Conservation (phyloP, 2,329 filamentous ascomycete species). For the Lachnellula hyalina region DNA sequence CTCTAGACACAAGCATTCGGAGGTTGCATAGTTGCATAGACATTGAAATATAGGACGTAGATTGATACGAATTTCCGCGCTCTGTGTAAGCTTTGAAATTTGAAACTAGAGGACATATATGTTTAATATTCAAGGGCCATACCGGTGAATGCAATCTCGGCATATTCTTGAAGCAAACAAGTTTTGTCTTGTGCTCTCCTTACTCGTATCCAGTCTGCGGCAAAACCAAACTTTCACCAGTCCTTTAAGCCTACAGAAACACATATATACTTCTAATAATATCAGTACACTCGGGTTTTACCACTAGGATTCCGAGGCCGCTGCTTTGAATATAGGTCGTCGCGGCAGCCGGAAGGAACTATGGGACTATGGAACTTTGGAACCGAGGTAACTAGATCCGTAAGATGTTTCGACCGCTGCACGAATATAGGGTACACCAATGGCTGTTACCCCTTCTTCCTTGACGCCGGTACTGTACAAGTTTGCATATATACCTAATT, state of each 20-base stretch:
- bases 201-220: conserved; percentile 7
- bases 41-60: too few relatives aligned
- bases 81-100: too few relatives aligned
- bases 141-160: not conserved
- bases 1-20: too few relatives aligned
- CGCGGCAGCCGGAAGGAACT: conserved; percentile 4
- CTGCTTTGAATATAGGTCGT: not conserved
- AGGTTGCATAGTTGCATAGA: too few relatives aligned
- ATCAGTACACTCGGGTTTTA: conserved; percentile 3
- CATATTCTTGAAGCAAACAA: not conserved
- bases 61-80: too few relatives aligned
- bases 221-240: conserved; percentile 7
- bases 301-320: not conserved
- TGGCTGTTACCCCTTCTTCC: too few relatives aligned
- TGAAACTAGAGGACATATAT: too few relatives aligned
- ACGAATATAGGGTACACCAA: too few relatives aligned
- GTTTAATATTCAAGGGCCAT: too few relatives aligned
- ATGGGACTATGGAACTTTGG: not conserved
- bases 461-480: too few relatives aligned
- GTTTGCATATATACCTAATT: too few relatives aligned
- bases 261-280: not conserved
- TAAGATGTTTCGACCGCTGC: too few relatives aligned
- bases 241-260: conserved; percentile 3
- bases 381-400: not conserved
- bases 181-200: conserved; percentile 4